Evolutionary conservation across 805 yeast genomes (phyloP).

Genomic region (Saturnispora sanitii): DNA sequence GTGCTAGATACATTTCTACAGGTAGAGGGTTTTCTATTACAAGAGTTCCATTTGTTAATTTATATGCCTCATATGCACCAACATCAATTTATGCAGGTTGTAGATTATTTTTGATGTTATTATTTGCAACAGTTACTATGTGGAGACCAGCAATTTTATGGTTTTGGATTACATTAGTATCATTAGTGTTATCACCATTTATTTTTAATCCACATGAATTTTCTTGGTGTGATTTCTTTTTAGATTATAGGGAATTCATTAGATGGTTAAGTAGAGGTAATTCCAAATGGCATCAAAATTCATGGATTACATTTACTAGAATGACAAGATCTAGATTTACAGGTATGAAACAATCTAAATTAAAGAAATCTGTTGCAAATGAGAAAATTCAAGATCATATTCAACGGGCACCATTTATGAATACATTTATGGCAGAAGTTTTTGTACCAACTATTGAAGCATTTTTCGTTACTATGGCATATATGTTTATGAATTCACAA

Average conservation of each 20-base stretch:
- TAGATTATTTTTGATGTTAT: constrained; percentile 53
- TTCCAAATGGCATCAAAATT: constrained; percentile 49
- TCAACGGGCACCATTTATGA: constrained; percentile 71
- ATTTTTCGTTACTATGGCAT: constrained; percentile 60
- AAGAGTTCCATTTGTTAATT: constrained; percentile 57
- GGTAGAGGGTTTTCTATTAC: constrained; percentile 92
- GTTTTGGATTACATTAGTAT: constrained; percentile 42
- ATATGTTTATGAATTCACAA: constrained; percentile 75
- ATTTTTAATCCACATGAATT: constrained; percentile 48
- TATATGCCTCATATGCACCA: constrained; percentile 69
- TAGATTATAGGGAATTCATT: constrained; percentile 39
- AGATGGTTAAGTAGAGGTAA: constrained; percentile 83
- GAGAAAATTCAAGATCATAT: constrained; percentile 29
- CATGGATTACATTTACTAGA: constrained; percentile 75
- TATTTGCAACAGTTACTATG: constrained; percentile 71
- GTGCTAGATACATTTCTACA: constrained; percentile 84
- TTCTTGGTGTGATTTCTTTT: constrained; percentile 35
- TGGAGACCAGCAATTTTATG: constrained; percentile 67
- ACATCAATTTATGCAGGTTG: constrained; percentile 74
- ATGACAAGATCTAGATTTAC: constrained; percentile 79
- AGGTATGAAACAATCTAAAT: constrained; percentile 76
- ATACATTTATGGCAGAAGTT: constrained; percentile 72
- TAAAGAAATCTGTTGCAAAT: constrained; percentile 59
- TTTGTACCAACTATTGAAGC: constrained; percentile 63
- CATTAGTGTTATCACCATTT: constrained; percentile 41